Evolutionary conservation across 1,139 yeast genomes (phyloP), one percentile per base, ranked within the genome.

Genomic region (Sugiyamaella grinbergsii): DNA sequence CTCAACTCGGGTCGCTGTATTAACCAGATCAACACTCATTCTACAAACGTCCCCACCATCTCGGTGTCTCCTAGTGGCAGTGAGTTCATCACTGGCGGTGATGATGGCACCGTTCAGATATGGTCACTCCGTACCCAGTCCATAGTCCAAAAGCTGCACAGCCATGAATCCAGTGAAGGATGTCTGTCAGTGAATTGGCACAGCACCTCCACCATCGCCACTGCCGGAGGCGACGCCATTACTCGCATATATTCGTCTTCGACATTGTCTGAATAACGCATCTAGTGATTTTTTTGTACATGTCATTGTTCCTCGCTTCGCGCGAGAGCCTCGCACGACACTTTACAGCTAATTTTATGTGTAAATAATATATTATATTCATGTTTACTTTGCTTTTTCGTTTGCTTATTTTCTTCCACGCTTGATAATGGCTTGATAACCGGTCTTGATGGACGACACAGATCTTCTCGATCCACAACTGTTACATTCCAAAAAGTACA

Each of bases 401-500:
- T 28, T 52, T 39, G 34, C 23, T 43, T 31, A 42, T 26, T 54
- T 54, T 50, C 56, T 57, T 75, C 83, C 82, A 53, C 70, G 65
- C 49, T 69, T 61, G 57, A 71, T 69, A 54, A 69, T 89, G 85
- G 98, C 99, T 77, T 91, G 97, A 95, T 89, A 93, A 83, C 99
- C 99, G 51, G 97, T 88, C 82, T 94, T 93, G 74, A 94, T 94
- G 46, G 96, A 89, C 60, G 95, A 84, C 55, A 93, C 99, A 47
- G 98, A 90, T 76, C 97, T 85, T 52, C 97, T 85, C 46, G 96
- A 88, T 61, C 98, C 98, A 79, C 99, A 93, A 52, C 96, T 89
- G 69, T 91, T 91, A 79, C 99, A 93, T 67, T 93, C 95, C 77
- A 94, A 80, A 79, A 93, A 93, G 78, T 88, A 95, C 75, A 93